Conservation (phyloP, 305 asterid species). For the Solanum hybrid region DNA sequence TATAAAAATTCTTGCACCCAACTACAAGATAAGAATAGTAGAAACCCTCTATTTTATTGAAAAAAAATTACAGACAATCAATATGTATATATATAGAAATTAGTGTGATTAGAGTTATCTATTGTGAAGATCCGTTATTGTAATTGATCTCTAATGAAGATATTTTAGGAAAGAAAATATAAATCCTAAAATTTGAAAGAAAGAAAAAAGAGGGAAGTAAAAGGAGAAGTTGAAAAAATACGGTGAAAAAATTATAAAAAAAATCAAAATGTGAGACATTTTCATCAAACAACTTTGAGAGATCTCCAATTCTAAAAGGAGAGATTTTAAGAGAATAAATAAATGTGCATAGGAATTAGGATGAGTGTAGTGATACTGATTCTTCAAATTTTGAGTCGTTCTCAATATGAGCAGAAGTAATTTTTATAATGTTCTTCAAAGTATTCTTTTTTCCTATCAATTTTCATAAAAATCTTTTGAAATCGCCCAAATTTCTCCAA, state of each 20-base stretch:
- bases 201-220: neutral
- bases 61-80: neutral
- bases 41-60: neutral
- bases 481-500: neutral
- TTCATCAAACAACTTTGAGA: neutral
- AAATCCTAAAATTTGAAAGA: neutral
- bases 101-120: neutral
- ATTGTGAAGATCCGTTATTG: neutral
- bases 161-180: neutral
- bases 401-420: neutral
- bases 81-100: neutral
- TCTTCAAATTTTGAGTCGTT: neutral
- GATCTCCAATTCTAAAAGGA: neutral
- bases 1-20: neutral
- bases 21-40: neutral
- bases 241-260: neutral
- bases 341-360: neutral
- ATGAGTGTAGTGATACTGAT: neutral
- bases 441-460: neutral
- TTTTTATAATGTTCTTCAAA: neutral
- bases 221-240: neutral
- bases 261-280: neutral
- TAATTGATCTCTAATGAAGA: neutral
- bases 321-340: neutral
- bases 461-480: neutral